A percentile compares a stretch with the other conserved stretches of the same genome.
These are phyloP conservation scores for Diplogelasinospora grovesii DNA, from an alignment of 495 filamentous ascomycete genomes.

Conservation along the genomic window DNA sequence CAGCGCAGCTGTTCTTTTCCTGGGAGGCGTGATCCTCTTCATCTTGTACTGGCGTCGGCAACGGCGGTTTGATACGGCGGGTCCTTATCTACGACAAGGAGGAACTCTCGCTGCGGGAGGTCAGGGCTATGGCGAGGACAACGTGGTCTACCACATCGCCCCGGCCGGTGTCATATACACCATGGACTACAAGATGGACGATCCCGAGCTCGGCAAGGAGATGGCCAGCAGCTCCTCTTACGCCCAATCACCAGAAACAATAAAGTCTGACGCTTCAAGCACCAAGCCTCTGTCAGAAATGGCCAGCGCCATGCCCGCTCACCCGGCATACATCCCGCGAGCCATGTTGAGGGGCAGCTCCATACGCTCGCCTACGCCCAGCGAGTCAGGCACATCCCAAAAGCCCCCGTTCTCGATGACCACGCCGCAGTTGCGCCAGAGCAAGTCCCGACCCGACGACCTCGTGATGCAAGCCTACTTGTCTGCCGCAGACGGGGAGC, in stretches of 20 bases:
- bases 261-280: constrained; percentile 8
- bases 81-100: constrained; percentile 9
- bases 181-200: constrained; percentile 24
- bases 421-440: not conserved
- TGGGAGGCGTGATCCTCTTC: constrained; percentile 32
- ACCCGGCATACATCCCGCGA: constrained; percentile 41
- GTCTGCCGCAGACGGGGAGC: constrained; percentile 7
- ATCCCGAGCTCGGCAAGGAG: constrained; percentile 16
- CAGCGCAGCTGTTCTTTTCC: constrained; percentile 31
- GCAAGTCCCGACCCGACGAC: constrained; percentile 5
- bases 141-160: constrained; percentile 1
- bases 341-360: constrained; percentile 27
- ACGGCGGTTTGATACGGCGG: constrained; percentile 20
- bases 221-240: constrained; percentile 24
- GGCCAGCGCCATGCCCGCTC: constrained; percentile 34
- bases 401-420: constrained; percentile 3
- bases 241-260: constrained; percentile 16
- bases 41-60: constrained; percentile 36
- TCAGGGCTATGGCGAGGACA: constrained; percentile 8
- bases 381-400: constrained; percentile 6
- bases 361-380: constrained; percentile 14
- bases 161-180: constrained; percentile 17
- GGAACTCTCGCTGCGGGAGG: too few species aligned
- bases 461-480: constrained; percentile 7
- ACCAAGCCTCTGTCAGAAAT: constrained; percentile 10